Evolutionary conservation across 2,329 filamentous ascomycete genomes (phyloP).

Genomic region (Triangularia verruculosa): DNA sequence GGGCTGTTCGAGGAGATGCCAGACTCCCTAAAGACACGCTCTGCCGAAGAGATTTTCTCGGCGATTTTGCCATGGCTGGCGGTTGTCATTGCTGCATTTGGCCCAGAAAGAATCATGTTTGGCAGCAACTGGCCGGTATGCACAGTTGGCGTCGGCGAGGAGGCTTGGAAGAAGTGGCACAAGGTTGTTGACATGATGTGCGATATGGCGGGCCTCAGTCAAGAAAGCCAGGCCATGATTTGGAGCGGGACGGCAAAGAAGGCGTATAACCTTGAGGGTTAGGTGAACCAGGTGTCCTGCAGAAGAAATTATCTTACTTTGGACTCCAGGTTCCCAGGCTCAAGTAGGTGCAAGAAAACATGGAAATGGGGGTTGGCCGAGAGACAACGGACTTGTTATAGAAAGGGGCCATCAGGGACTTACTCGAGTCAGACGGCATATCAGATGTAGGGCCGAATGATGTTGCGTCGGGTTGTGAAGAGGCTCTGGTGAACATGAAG

Average conservation of each 20-base stretch:
- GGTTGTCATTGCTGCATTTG: constrained; percentile 69
- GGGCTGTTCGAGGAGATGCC: constrained; percentile 80
- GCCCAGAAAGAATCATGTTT: constrained; percentile 74
- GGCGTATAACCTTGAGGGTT: constrained; percentile 58
- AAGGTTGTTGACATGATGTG: constrained; percentile 67
- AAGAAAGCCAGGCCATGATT: constrained; percentile 62
- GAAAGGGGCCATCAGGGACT: not conserved
- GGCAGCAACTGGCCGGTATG: constrained; percentile 94
- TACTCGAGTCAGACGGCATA: not conserved
- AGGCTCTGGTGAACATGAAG: not conserved
- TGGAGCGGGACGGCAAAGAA: constrained; percentile 70
- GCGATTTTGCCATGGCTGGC: constrained; percentile 68
- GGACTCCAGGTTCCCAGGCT: not conserved
- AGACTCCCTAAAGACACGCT: constrained; percentile 46
- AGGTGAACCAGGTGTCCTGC: not conserved
- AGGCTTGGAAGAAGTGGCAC: constrained; percentile 74
- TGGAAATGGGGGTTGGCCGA: not conserved
- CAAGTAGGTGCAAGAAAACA: not conserved
- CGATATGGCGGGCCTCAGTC: constrained; percentile 57
- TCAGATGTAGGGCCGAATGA: not conserved
- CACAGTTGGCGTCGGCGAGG: constrained; percentile 55
- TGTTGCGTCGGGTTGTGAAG: not conserved
- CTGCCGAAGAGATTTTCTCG: constrained; percentile 57
- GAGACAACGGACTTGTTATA: not conserved
- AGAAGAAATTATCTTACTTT: not conserved